Evolutionary conservation across 306 rosid species (phyloP), one percentile per base, ranked within the genome.

Genomic region (Canavalia gladiata): DNA sequence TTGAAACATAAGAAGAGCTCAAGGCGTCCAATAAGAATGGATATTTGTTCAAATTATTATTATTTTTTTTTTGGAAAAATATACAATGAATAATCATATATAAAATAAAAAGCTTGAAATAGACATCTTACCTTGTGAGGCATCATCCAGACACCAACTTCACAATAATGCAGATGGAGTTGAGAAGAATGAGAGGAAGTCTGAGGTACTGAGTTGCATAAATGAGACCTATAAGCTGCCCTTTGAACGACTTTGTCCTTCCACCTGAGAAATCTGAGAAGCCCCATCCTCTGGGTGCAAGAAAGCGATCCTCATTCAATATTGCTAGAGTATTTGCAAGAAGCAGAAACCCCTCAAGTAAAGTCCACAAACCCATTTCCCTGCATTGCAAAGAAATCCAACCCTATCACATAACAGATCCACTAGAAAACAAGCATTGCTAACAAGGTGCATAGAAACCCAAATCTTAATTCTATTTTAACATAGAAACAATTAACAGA

Each of bases 281-380:
- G 87, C 91, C 84, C 92, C 86, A 87, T 62, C 93, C 87, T 82
- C 90, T 83, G 8, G 91, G 92, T 4, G 85, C 89, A 74, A 88
- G 93, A 76, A 91, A 89, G 1, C 91, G 90, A 78, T 89, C 97
- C 82, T 93, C 94, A 31, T 91, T 93, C 12, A 94, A 73, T 64
- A 94, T 90, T 7, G 94, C 97, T 6, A 94, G 60, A 5, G 89
- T 87, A 76, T 94, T 94, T 50, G 90, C 97, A 85, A 91, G 90
- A 56, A 94, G 93, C 62, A 91, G 74, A 43, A 83, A 87, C 68
- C 92, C 94, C 86, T 93, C 97, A 58, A 93, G 86, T 41, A 94
- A 74, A 6, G 90, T 90, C 94, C 93, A 89, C 83, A 90, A 72
- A 80, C 93, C 97, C 97, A 93, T 93, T 83, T 80, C 68, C 89